Evolutionary conservation across 2,329 filamentous ascomycete genomes (phyloP).

Genomic region (Ophiostoma triangulosporum): DNA sequence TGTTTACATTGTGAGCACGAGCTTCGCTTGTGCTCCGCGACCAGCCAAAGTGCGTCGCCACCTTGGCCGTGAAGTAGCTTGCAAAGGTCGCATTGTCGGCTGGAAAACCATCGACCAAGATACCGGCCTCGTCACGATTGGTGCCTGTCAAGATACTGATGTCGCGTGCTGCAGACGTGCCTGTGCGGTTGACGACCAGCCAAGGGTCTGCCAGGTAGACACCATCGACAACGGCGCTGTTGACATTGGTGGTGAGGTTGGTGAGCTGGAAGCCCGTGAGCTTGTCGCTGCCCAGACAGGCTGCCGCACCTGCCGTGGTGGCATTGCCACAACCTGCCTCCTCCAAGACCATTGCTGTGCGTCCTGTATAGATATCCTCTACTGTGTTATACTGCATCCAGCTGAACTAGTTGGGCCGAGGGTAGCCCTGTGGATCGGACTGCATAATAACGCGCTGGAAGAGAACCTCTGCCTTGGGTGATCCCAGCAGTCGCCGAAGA

Average conservation of each 20-base stretch:
- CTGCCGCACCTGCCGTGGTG: conserved; percentile 12
- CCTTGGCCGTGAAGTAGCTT: conserved; percentile 12
- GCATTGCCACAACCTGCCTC: conserved; percentile 17
- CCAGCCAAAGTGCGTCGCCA: conserved; percentile 11
- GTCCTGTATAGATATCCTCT: conserved; percentile 13
- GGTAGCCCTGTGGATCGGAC: conserved; percentile 18
- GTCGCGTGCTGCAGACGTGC: conserved; percentile 11
- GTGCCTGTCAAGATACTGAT: conserved; percentile 24
- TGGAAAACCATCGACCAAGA: conserved; percentile 16
- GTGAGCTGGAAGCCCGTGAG: conserved; percentile 19
- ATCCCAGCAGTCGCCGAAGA: conserved; percentile 20
- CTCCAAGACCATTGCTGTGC: conserved; percentile 16
- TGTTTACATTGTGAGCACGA: neutral
- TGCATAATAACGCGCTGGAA: conserved; percentile 21
- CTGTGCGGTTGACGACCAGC: conserved; percentile 18
- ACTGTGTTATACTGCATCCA: conserved; percentile 16
- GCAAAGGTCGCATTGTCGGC: conserved; percentile 12
- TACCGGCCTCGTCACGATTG: conserved; percentile 22
- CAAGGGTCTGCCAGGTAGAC: conserved; percentile 17
- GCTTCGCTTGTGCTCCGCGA: neutral
- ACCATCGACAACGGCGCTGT: conserved; percentile 20
- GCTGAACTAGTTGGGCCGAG: conserved; percentile 10
- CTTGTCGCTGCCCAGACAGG: conserved; percentile 18
- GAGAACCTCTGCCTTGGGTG: conserved; percentile 17
- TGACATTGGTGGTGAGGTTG: conserved; percentile 18